Evolutionary conservation across 257 asterid genomes (phyloP).

Genomic region (Lycium ferocissimum): DNA sequence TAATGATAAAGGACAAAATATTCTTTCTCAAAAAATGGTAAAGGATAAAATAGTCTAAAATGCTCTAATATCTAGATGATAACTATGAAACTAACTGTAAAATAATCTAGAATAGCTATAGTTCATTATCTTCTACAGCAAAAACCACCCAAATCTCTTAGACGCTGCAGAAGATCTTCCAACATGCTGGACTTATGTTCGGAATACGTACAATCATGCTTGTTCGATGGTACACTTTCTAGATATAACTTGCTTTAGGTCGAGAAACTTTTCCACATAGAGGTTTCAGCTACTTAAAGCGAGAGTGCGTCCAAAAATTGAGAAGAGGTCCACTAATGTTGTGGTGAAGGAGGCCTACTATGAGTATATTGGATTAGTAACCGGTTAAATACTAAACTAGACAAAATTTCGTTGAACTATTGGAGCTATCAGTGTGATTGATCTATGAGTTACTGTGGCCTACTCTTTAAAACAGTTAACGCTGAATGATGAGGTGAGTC

Average conservation of each 20-base stretch:
- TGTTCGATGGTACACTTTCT: not conserved
- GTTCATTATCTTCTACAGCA: not conserved
- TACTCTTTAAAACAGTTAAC: not conserved
- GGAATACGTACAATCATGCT: not conserved
- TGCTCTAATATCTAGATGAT: not conserved
- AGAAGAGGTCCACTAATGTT: not conserved
- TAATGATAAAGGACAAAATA: not conserved
- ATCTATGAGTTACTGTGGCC: not conserved
- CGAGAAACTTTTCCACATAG: not conserved
- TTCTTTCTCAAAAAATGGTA: not conserved
- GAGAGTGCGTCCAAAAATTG: not conserved
- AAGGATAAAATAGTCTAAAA: not conserved
- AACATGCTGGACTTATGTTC: not conserved
- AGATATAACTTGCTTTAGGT: not conserved
- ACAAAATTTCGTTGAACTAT: not conserved
- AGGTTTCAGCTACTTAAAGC: not conserved
- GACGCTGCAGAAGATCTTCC: not conserved
- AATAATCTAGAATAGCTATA: not conserved
- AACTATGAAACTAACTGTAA: not conserved
- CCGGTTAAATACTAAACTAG: not conserved
- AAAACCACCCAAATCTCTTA: not conserved
- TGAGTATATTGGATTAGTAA: not conserved
- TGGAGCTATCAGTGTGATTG: not conserved
- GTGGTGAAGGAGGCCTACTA: not conserved
- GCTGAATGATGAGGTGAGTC: not conserved